Evolutionary conservation across 2,329 filamentous ascomycete species (phyloP), one percentile per base, ranked within the genome.

Genomic region (Hypoxylon sp.): DNA sequence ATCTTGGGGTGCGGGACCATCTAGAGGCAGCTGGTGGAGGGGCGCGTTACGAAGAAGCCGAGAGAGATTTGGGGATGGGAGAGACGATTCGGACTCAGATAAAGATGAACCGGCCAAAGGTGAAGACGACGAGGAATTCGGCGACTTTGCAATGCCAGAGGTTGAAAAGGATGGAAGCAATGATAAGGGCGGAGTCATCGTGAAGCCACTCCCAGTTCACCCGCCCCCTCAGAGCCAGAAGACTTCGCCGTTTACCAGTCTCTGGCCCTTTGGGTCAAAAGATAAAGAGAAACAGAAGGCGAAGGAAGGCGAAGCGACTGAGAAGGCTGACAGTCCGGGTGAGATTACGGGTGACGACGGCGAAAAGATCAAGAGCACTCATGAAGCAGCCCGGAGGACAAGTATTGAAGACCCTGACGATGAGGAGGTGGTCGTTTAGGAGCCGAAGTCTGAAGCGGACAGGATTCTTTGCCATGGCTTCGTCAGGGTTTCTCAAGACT

Each of bases 131-230:
- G 86, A 91, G 69, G 89, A 90, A 73, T 88, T 92, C 80, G 90
- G 89, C 13, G 90, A 92, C 64, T 91, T 91, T 72, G 89, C 88
- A 70, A 88, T 91, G 81, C 86, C 89, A 10, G 89, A 90, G 76
- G 81, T 85, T 56, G 81, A 80, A 35, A 76, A 76, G 54, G 74
- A 77, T n/a, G 72, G 65, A n/a, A 44, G 71, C 64, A 56, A 72
- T 51, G 72, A 67, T 17, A 76, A 70, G 59, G 65, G 57, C 20
- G 69, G 75, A 22, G 80, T 85, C n/a, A 81, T 89, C 2, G 78
- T 89, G 61, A 85, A 86, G 71, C 88, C 88, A 2, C 80, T 88
- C 2, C 83, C 85, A 0, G 81, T 89, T 6, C 85, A 89, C 59
- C 86, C 86, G 1, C 80, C 82, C 8, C 81, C 75, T 14, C 75